A percentile compares a stretch with the other conserved stretches of the same genome.
Conservation (phyloP, 2,329 filamentous ascomycete genomes). For the Claviceps fusiformis region DNA sequence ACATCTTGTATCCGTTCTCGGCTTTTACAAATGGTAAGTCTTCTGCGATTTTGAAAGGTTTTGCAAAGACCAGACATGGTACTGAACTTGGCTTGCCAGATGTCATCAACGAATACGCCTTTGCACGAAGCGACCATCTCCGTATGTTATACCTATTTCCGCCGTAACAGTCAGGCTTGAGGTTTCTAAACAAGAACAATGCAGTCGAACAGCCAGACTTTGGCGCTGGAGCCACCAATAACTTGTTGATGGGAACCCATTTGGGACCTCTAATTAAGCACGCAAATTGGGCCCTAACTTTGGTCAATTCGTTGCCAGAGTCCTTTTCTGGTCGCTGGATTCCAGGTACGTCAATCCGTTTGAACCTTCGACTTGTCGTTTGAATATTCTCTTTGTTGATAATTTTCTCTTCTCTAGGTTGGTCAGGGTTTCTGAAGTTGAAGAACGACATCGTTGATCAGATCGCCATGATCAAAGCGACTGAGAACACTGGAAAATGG, state of each 20-base stretch:
- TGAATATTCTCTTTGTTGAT: conserved; percentile 4
- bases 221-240: conserved; percentile 22
- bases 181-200: background rate
- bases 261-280: conserved; percentile 24
- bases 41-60: background rate
- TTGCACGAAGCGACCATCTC: conserved; percentile 21
- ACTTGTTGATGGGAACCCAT: conserved; percentile 23
- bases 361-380: background rate
- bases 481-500: conserved; percentile 20
- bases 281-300: conserved; percentile 20
- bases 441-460: conserved; percentile 23
- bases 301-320: conserved; percentile 23
- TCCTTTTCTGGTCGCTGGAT: conserved; percentile 21
- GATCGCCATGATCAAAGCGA: conserved; percentile 21
- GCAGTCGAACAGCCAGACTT: conserved; percentile 21
- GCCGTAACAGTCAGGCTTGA: background rate
- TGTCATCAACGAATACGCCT: conserved; percentile 27
- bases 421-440: conserved; percentile 25
- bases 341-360: conserved; percentile 12
- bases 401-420: conserved; percentile 15
- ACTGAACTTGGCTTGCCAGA: conserved; percentile 12
- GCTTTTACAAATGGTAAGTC: conserved; percentile 24
- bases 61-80: background rate
- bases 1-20: conserved; percentile 24
- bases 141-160: conserved; percentile 8